phyloP scores from a whole-genome alignment of 352 stramenopile genomes.

The Globisporangium canariense region DNA sequence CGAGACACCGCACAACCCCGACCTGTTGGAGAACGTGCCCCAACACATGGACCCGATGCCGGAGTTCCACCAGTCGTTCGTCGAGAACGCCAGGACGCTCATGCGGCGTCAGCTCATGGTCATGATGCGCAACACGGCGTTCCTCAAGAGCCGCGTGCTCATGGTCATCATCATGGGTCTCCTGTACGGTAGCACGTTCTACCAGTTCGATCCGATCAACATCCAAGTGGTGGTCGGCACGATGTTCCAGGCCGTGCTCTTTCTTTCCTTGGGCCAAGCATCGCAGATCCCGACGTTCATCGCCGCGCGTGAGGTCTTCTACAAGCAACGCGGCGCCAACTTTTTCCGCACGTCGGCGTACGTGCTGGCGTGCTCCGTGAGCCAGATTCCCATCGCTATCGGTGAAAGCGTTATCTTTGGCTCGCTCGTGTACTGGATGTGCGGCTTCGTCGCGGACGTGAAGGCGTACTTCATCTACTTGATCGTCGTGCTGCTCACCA shows the following conservation, averaged over 20 bases:
- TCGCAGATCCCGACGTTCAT: slow-evolving; percentile 63
- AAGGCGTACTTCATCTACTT: slow-evolving; percentile 36
- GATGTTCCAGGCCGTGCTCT: slow-evolving; percentile 61
- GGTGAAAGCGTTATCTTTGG: slow-evolving; percentile 74
- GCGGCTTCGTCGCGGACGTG: slow-evolving; percentile 30
- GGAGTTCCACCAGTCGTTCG: slow-evolving; percentile 33
- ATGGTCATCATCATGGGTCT: slow-evolving; percentile 41
- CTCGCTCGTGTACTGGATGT: slow-evolving; percentile 81
- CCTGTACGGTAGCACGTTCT: slow-evolving; percentile 33
- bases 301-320: slow-evolving; percentile 52
- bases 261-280: slow-evolving; percentile 47
- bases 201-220: slow-evolving; percentile 32
- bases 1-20: neutral
- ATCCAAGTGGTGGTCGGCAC: slow-evolving; percentile 39
- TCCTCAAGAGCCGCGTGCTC: slow-evolving; percentile 25
- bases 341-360: slow-evolving; percentile 75
- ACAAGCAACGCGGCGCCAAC: slow-evolving; percentile 76
- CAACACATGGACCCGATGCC: slow-evolving; percentile 64
- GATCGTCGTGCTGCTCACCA: slow-evolving; percentile 29
- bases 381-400: slow-evolving; percentile 29
- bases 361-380: slow-evolving; percentile 36
- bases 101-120: slow-evolving; percentile 46
- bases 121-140: slow-evolving; percentile 31
- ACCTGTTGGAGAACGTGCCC: neutral
- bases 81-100: slow-evolving; percentile 20